Percentiles rank a stretch among this genome's conserved stretches.
phyloP scores from a whole-genome alignment of 345 rosid species.

The Lepidium didymum region DNA sequence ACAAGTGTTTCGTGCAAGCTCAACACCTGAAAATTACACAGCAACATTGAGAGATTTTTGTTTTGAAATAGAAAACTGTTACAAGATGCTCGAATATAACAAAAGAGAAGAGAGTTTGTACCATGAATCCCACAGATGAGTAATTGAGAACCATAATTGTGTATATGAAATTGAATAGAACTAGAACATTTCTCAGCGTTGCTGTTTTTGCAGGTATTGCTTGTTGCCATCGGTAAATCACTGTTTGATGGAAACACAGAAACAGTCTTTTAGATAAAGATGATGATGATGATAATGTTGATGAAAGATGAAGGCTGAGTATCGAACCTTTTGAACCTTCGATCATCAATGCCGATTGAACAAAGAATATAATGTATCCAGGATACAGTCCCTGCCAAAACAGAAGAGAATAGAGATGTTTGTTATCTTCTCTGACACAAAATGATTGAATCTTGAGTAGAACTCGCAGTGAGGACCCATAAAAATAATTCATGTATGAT shows the following conservation, averaged over 20 bases:
- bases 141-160: constrained; percentile 72
- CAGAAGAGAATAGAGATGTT: neutral
- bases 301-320: neutral
- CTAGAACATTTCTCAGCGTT: constrained; percentile 42
- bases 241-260: constrained; percentile 35
- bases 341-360: constrained; percentile 93
- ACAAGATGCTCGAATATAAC: neutral
- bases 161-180: constrained; percentile 54
- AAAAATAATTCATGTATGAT: neutral
- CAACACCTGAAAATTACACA: constrained; percentile 46
- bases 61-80: neutral
- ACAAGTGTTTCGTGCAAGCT: constrained; percentile 71
- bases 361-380: constrained; percentile 87
- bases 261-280: neutral
- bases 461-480: neutral
- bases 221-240: constrained; percentile 88
- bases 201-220: constrained; percentile 48
- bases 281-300: neutral
- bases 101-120: constrained; percentile 27
- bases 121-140: constrained; percentile 92
- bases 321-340: constrained; percentile 79
- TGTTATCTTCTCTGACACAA: neutral
- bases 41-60: neutral
- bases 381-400: constrained; percentile 80
- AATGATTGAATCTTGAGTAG: neutral